These are phyloP conservation scores for Tagetes patula DNA, from an alignment of 129 eudicot genomes.

Conservation along the genomic window DNA sequence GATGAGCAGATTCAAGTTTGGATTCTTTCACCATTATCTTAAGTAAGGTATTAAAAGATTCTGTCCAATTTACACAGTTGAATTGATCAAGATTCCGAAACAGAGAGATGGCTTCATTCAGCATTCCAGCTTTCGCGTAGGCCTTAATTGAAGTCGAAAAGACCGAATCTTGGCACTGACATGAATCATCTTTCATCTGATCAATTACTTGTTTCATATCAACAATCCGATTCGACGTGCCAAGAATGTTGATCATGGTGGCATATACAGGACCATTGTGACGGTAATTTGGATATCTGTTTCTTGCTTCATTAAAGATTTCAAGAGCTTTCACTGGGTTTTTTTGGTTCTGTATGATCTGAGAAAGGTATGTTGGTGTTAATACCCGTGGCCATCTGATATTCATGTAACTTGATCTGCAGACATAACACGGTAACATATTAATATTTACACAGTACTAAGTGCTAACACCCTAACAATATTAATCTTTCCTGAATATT, in stretches of 20 bases:
- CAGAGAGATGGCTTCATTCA: constrained; percentile 74
- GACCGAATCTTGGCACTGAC: constrained; percentile 72
- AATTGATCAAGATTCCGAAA: constrained; percentile 64
- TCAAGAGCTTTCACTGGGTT: constrained; percentile 76
- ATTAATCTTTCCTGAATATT: background rate
- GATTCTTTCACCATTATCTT: constrained; percentile 68
- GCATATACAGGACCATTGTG: constrained; percentile 91
- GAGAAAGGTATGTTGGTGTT: constrained; percentile 74
- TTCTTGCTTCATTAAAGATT: constrained; percentile 69
- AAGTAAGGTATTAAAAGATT: constrained; percentile 73
- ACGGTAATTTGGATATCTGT: constrained; percentile 59
- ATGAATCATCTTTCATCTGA: constrained; percentile 80
- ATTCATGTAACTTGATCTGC: constrained; percentile 39
- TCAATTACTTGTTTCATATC: constrained; percentile 76
- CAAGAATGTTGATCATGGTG: constrained; percentile 78
- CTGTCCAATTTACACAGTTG: constrained; percentile 80
- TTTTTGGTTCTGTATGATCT: constrained; percentile 61
- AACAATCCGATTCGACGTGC: constrained; percentile 45
- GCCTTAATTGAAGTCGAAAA: constrained; percentile 59
- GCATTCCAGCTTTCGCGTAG: constrained; percentile 61
- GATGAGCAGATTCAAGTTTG: constrained; percentile 54
- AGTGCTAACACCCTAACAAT: background rate
- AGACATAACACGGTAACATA: background rate
- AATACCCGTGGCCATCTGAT: constrained; percentile 88
- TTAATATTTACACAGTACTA: background rate